phyloP scores from a whole-genome alignment of 176 grass and related monocot species.

The Raddia distichophylla region DNA sequence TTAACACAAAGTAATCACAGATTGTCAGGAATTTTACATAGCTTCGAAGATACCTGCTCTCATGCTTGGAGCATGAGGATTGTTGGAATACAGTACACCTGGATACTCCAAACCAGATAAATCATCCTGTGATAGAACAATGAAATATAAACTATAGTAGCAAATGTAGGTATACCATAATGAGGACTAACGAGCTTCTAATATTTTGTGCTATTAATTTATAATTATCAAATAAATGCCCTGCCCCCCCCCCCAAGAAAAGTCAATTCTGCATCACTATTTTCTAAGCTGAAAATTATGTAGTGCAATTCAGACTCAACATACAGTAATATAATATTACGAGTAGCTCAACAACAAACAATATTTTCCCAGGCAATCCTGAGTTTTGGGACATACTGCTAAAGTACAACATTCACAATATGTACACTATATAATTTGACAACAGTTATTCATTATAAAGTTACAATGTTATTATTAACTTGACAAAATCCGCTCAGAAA shows the following conservation, averaged over 20 bases:
- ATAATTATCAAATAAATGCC: conserved; percentile 24
- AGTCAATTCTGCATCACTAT: background rate
- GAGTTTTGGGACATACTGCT: background rate
- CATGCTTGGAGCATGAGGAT: conserved; percentile 36
- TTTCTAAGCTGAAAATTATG: background rate
- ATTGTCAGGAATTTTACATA: conserved; percentile 19
- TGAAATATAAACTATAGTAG: conserved; percentile 12
- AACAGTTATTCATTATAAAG: background rate
- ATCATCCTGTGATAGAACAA: conserved; percentile 61
- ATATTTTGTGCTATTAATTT: background rate
- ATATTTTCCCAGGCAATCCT: background rate
- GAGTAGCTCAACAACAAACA: background rate
- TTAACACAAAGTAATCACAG: conserved; percentile 27
- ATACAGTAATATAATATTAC: background rate
- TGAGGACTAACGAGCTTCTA: background rate
- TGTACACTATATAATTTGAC: conserved; percentile 11
- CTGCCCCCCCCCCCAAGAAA: background rate
- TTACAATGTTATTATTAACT: background rate
- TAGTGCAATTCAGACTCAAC: background rate
- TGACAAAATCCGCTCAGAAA: background rate
- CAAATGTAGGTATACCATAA: background rate
- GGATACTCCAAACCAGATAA: conserved; percentile 60
- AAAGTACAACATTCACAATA: background rate
- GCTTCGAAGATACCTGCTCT: conserved; percentile 46
- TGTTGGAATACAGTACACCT: conserved; percentile 58